Base-by-base conservation (phyloP, 495 filamentous ascomycete species). In the Aspergillus olivimuriae region DNA sequence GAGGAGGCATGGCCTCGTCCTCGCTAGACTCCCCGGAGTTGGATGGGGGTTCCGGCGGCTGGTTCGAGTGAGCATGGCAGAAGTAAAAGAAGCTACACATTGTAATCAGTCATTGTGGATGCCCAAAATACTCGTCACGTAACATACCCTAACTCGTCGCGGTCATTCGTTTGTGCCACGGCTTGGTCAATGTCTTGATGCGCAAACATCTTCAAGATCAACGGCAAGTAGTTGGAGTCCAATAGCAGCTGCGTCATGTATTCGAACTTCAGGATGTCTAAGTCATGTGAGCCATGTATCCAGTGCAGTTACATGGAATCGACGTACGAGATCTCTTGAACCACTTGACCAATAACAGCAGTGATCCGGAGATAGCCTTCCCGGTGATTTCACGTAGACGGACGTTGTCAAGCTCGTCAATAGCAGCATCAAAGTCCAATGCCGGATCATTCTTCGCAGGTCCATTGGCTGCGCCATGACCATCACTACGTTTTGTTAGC, bases 251-350 rank as follows among this genome's bases (percentile, higher is more conserved):
- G 94, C 0, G 89, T 88, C 53, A 98, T 68, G 56, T 96, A 97
- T 63, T 98, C 92, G 49, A 90, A 95, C 59, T 95, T 95, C 47
- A 98, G 68, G 32, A 98, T 78, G 56, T 98, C 91, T 95, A 46
- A 14, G 4, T 11, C 34, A 10, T 0, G 21, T 48, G 23, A 63
- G 75, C 44, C 44, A 20, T 11, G n/a, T 21, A 39, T 26, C 24
- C 41, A 17, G 34, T 22, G 16, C 12, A 16, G 19, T 32, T 23
- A 8, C 35, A 33, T 17, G n/a, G 14, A 16, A 43, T 15, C 22
- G 21, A 70, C 87, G 68, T 67, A 95, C 90, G 91, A 47, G 88
- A 95, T 49, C 91, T 72, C 61, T 95, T 94, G 58, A 97, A 87
- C 92, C 92, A 98, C 66, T 96, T 97, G 41, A 97, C 61, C 18